phyloP scores from a whole-genome alignment of 345 rosid species.

The Litchi chinensis region DNA sequence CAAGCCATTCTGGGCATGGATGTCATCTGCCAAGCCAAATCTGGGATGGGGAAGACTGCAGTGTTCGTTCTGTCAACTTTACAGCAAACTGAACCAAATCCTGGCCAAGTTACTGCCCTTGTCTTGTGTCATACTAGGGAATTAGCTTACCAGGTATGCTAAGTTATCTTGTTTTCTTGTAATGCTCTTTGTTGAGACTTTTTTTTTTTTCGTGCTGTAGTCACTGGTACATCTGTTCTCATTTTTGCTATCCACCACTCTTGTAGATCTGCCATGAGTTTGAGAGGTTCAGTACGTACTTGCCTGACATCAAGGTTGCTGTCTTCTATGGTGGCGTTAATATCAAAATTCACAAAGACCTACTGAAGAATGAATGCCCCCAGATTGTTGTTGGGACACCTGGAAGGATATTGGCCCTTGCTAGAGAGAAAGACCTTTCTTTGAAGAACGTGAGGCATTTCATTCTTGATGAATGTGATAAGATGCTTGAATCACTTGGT shows the following conservation, averaged over 20 bases:
- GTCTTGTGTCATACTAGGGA: constrained; percentile 95
- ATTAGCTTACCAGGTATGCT: constrained; percentile 87
- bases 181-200: neutral
- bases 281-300: constrained; percentile 92
- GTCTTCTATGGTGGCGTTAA: constrained; percentile 98
- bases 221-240: neutral
- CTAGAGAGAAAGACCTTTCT: constrained; percentile 92
- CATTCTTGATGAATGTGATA: constrained; percentile 98
- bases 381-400: constrained; percentile 99
- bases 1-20: constrained; percentile 99
- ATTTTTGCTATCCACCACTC: neutral
- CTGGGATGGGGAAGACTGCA: constrained; percentile 99
- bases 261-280: constrained; percentile 93
- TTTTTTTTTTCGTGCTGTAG: neutral
- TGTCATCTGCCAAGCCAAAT: constrained; percentile 98
- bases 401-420: constrained; percentile 85
- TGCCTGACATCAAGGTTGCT: constrained; percentile 87
- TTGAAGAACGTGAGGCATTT: constrained; percentile 99
- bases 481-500: constrained; percentile 99
- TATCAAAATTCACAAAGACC: constrained; percentile 83
- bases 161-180: neutral
- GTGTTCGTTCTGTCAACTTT: constrained; percentile 88
- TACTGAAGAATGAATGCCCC: constrained; percentile 97
- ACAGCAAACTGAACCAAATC: constrained; percentile 88
- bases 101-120: constrained; percentile 95